A percentile compares a stretch with the other conserved stretches of the same genome.
phyloP scores from a whole-genome alignment of 257 asterid species.

The Rauvolfia tetraphylla region DNA sequence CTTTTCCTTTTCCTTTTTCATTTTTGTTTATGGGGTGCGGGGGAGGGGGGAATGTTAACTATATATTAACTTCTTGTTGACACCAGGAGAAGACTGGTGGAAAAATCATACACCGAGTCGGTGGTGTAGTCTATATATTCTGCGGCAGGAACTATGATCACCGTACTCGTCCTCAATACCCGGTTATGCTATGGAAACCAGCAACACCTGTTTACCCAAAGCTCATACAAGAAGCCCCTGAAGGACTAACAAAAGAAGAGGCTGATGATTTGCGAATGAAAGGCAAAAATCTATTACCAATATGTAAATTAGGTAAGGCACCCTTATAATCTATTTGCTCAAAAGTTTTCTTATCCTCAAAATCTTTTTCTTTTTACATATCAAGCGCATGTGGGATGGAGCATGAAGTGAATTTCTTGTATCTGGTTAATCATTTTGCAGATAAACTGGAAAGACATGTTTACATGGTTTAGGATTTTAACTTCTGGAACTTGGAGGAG shows the following conservation, averaged over 20 bases:
- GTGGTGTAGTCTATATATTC: constrained; percentile 82
- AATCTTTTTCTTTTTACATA: background rate
- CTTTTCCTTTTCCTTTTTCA: no score
- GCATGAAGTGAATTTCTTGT: background rate
- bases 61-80: constrained; percentile 6
- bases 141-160: constrained; percentile 92
- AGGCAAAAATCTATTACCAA: constrained; percentile 69
- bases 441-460: background rate
- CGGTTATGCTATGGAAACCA: constrained; percentile 98
- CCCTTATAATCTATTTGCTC: background rate
- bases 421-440: background rate
- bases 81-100: constrained; percentile 83
- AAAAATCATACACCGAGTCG: constrained; percentile 69
- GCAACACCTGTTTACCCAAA: constrained; percentile 98
- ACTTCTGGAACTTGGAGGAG: background rate
- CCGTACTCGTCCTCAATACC: constrained; percentile 63
- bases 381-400: background rate
- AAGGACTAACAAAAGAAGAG: constrained; percentile 81
- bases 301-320: constrained; percentile 79
- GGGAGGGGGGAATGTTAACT: background rate
- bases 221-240: constrained; percentile 95
- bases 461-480: background rate
- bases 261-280: constrained; percentile 67
- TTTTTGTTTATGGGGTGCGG: no score
- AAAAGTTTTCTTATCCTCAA: background rate